A percentile compares a stretch with the other conserved stretches of the same genome.
These are phyloP conservation scores for Puccinellia tenuiflora DNA, from an alignment of 176 grass and related monocot species.

Conservation along the genomic window DNA sequence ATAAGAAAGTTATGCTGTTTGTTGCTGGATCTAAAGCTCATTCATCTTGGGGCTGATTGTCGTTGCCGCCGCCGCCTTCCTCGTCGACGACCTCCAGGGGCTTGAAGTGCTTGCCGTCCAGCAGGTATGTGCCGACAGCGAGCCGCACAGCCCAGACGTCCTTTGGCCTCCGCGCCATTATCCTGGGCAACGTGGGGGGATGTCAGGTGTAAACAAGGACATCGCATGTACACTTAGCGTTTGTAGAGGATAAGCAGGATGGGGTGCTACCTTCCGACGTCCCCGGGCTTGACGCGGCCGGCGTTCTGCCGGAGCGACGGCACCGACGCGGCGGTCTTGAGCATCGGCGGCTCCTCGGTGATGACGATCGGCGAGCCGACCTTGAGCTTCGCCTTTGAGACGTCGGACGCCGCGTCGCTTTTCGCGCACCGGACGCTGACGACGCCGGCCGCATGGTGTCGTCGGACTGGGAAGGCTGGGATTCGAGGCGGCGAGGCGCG, in stretches of 20 bases:
- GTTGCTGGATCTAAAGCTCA: background rate
- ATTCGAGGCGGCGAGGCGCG: background rate
- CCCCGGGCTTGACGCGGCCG: constrained; percentile 66
- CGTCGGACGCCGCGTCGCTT: background rate
- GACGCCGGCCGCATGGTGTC: background rate
- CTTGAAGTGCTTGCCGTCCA: constrained; percentile 75
- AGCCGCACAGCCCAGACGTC: constrained; percentile 92
- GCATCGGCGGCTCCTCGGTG: constrained; percentile 39
- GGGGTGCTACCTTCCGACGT: constrained; percentile 58
- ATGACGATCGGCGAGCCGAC: constrained; percentile 69
- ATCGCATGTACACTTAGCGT: background rate
- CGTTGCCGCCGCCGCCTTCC: background rate
- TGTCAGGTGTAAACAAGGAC: background rate
- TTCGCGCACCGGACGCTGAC: constrained; percentile 17
- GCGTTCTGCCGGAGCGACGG: constrained; percentile 62
- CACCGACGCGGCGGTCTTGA: constrained; percentile 81
- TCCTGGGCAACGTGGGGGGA: constrained; percentile 6
- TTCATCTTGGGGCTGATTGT: background rate
- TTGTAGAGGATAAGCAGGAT: background rate
- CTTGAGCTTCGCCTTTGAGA: constrained; percentile 29
- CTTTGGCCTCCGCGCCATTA: constrained; percentile 71
- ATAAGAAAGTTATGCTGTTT: background rate
- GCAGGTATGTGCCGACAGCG: constrained; percentile 55
- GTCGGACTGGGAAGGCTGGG: background rate
- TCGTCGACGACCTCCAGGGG: constrained; percentile 39